Conservation (phyloP, 192 early-diverging fungal genomes). For the Coemansia sp. region DNA sequence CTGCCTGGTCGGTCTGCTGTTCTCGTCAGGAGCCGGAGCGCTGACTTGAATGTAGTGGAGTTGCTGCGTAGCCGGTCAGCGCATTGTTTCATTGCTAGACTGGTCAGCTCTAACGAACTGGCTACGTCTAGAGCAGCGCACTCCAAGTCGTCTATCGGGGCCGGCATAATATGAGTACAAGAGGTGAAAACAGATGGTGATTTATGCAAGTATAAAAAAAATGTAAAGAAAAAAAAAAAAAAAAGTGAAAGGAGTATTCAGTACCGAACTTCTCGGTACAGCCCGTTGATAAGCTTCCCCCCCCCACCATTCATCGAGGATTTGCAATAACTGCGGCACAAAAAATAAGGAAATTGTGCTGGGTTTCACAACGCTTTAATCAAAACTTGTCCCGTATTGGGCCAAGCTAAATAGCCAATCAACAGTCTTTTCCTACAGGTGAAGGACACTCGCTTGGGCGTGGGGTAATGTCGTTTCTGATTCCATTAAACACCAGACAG, state of each 20-base stretch:
- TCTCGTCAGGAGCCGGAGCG: conserved; percentile 18
- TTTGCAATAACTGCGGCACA: background rate
- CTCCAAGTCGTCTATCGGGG: conserved; percentile 13
- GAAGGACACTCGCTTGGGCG: background rate
- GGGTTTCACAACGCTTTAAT: background rate
- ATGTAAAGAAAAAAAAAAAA: background rate
- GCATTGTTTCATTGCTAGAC: conserved; percentile 26
- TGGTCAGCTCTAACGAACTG: conserved; percentile 21
- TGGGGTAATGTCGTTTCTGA: background rate
- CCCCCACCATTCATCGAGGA: background rate
- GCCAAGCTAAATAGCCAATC: background rate
- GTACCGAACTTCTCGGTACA: background rate
- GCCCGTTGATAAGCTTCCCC: background rate
- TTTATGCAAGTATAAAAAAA: background rate
- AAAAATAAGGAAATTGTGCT: background rate
- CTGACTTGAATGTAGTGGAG: conserved; percentile 12
- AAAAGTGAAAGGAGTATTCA: background rate
- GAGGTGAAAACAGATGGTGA: background rate
- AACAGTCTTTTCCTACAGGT: background rate
- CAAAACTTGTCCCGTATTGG: background rate
- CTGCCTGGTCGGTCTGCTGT: conserved; percentile 6
- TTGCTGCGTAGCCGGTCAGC: conserved; percentile 21
- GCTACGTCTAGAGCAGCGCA: background rate
- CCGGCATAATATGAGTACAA: conserved; percentile 10
- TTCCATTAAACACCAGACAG: background rate